These are phyloP conservation scores for Cylindrodendrum hubeiense DNA, from an alignment of 2,329 filamentous ascomycete species.

Conservation along the genomic window DNA sequence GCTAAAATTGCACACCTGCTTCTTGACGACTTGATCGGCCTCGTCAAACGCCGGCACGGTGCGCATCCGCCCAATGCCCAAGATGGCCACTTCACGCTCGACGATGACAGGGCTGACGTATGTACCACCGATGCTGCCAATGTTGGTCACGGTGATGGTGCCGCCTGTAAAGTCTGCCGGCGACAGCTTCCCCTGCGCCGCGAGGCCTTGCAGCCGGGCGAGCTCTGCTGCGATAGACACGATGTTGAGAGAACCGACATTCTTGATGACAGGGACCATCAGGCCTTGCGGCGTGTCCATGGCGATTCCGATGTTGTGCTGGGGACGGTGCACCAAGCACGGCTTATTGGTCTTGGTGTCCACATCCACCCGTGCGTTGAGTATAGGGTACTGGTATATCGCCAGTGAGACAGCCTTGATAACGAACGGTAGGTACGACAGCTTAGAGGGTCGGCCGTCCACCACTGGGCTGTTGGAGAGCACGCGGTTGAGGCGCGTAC, in stretches of 20 bases:
- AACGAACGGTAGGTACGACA: slow-evolving; percentile 94
- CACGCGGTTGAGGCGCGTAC: slow-evolving; percentile 79
- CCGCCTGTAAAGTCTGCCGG: slow-evolving; percentile 83
- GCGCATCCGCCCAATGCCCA: slow-evolving; percentile 87
- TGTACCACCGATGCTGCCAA: slow-evolving; percentile 93
- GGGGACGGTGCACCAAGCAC: slow-evolving; percentile 79
- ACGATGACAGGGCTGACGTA: slow-evolving; percentile 94
- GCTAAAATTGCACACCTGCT: slow-evolving; percentile 89
- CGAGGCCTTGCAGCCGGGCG: slow-evolving; percentile 77
- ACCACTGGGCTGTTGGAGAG: slow-evolving; percentile 60
- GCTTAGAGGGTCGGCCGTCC: slow-evolving; percentile 67
- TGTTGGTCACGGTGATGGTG: slow-evolving; percentile 96
- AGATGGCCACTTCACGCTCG: slow-evolving; percentile 89
- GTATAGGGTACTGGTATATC: slow-evolving; percentile 82
- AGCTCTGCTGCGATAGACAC: slow-evolving; percentile 83
- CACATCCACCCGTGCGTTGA: slow-evolving; percentile 86
- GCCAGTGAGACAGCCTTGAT: slow-evolving; percentile 94
- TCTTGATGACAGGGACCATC: slow-evolving; percentile 90
- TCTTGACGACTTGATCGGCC: slow-evolving; percentile 72
- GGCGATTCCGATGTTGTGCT: slow-evolving; percentile 95
- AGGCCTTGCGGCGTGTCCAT: slow-evolving; percentile 94
- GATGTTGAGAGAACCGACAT: slow-evolving; percentile 83
- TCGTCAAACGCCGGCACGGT: slow-evolving; percentile 83
- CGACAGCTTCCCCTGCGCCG: slow-evolving; percentile 79
- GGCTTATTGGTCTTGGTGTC: slow-evolving; percentile 72